A percentile compares a stretch with the other conserved stretches of the same genome.
Evolutionary conservation across 176 grass and related monocot genomes (phyloP).

Genomic region (Miscanthus lutarioriparius): DNA sequence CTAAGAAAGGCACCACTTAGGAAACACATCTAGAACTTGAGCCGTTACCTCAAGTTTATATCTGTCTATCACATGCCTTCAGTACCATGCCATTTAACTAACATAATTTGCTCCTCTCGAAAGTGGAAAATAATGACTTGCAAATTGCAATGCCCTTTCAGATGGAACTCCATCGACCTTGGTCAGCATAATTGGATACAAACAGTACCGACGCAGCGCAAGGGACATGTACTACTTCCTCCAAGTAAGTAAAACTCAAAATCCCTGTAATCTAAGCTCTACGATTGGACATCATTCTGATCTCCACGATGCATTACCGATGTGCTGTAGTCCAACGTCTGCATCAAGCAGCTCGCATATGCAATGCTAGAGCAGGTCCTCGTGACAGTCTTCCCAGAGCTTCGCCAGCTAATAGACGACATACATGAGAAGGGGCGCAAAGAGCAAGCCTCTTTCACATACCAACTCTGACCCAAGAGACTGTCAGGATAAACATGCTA

Average conservation of each 20-base stretch:
- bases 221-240: conserved; percentile 96
- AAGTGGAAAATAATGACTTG: background rate
- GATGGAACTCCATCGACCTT: conserved; percentile 85
- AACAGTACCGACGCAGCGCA: conserved; percentile 70
- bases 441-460: conserved; percentile 41
- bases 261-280: background rate
- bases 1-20: background rate
- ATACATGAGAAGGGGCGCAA: conserved; percentile 76
- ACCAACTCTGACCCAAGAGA: conserved; percentile 44
- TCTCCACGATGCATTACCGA: conserved; percentile 1
- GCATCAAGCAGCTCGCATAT: conserved; percentile 87
- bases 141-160: conserved; percentile 36
- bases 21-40: background rate
- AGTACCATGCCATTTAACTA: conserved; percentile 9
- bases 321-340: conserved; percentile 86
- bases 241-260: conserved; percentile 63
- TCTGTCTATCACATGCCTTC: background rate
- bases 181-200: conserved; percentile 92
- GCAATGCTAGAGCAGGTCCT: conserved; percentile 74
- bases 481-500: background rate
- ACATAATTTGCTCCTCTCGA: background rate
- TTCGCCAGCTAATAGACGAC: conserved; percentile 63
- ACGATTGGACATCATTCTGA: background rate
- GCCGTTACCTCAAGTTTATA: background rate
- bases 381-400: conserved; percentile 80